Conservation (phyloP, 192 early-diverging fungal genomes). For the Rhizoclosmatium sp. region DNA sequence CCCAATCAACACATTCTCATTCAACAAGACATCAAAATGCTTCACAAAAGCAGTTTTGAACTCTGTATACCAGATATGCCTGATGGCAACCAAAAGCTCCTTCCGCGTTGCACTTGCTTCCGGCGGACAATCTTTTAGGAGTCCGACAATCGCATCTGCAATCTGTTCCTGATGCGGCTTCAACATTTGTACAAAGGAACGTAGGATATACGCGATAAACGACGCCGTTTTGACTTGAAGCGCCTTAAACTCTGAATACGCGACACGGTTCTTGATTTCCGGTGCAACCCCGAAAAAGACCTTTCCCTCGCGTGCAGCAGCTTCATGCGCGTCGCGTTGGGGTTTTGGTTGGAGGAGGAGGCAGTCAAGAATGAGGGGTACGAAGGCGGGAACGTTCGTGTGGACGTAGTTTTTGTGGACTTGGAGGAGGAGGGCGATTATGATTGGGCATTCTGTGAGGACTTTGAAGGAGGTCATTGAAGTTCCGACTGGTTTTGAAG, state of each 20-base stretch:
- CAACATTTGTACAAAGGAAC: constrained; percentile 75
- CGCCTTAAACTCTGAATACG: constrained; percentile 88
- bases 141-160: constrained; percentile 85
- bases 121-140: constrained; percentile 92
- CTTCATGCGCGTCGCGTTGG: constrained; percentile 54
- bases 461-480: constrained; percentile 96
- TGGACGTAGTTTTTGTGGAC: constrained; percentile 81
- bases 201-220: constrained; percentile 94
- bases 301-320: constrained; percentile 58
- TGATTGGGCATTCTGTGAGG: constrained; percentile 97
- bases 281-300: constrained; percentile 84
- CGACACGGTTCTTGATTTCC: constrained; percentile 72
- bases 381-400: constrained; percentile 82
- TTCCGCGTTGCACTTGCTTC: constrained; percentile 93
- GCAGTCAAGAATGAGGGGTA: constrained; percentile 85
- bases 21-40: constrained; percentile 90
- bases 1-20: constrained; percentile 94
- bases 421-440: constrained; percentile 94
- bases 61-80: constrained; percentile 93
- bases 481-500: constrained; percentile 69
- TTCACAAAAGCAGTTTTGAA: constrained; percentile 88
- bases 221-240: constrained; percentile 99
- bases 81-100: constrained; percentile 93
- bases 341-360: constrained; percentile 61
- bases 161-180: constrained; percentile 81